Evolutionary conservation across 306 rosid genomes (phyloP), one percentile per base, ranked within the genome.

Genomic region (Carpinus fangiana): DNA sequence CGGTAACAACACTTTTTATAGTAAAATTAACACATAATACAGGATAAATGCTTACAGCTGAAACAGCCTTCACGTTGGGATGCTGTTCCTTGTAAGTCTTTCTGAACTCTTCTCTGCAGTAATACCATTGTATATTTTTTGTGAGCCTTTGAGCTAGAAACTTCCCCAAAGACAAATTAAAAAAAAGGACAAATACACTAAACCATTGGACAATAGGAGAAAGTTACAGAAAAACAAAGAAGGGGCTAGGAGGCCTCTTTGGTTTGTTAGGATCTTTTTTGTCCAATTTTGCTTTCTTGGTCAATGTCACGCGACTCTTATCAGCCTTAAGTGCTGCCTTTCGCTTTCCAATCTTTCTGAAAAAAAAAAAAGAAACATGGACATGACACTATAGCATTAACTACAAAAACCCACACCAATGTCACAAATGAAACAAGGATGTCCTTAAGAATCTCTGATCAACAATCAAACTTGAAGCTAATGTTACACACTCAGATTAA

Each of bases 21-120:
- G 55, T 47, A 59, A 5, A 57, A 69, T 28, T 8, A 12, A 75
- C 60, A 75, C 6, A 23, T 47, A 59, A 21, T 17, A 68, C 17
- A 8, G 38, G 55, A 41, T 57, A 69, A 50, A 54, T 70, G 76
- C 84, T 81, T 75, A 81, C 84, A 69, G 84, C 84, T 51, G 84
- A 81, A 60, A 81, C 84, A 57, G 84, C 84, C 54, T 81, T 81
- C 73, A 81, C 84, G 31, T 81, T 81, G 10, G 84, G 84, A 55
- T 81, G 84, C 76, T 81, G 80, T 75, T 75, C 45, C 76, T 81
- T 81, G 65, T 81, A 81, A 69, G 74, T 61, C 51, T 66, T 81
- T 71, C 84, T 70, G 80, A 81, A 81, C 80, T 75, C 84, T 38
- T 81, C 84, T 23, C 84, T 81, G 76, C 80, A 60, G 31, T 17